A percentile compares a stretch with the other conserved stretches of the same genome.
phyloP scores from a whole-genome alignment of 495 filamentous ascomycete genomes.

The Jackrogersella multiformis region DNA sequence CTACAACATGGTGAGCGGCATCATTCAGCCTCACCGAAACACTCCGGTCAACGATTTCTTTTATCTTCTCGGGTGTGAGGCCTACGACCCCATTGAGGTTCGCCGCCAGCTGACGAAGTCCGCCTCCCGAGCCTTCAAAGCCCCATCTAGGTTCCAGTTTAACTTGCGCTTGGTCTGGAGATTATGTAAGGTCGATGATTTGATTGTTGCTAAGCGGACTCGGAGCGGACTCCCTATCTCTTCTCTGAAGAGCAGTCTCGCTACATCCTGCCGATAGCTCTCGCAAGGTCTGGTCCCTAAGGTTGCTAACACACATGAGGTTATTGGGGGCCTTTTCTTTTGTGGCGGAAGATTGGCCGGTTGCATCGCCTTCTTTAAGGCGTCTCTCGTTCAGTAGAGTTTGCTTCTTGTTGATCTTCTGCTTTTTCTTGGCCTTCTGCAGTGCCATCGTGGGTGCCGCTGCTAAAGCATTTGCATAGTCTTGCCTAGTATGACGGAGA shows the following conservation, averaged over 20 bases:
- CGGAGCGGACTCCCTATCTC: neutral
- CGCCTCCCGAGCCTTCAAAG: neutral
- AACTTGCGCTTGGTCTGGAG: neutral
- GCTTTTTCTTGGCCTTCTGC: neutral
- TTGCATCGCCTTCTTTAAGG: neutral
- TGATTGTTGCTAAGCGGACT: neutral
- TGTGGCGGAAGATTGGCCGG: neutral
- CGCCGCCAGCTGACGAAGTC: neutral
- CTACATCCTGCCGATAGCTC: neutral
- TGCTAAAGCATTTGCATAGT: neutral
- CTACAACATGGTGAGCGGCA: neutral
- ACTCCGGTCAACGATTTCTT: neutral
- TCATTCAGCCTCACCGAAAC: slow-evolving; percentile 1
- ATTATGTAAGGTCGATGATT: slow-evolving; percentile 13
- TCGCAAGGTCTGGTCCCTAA: neutral
- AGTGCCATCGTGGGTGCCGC: neutral
- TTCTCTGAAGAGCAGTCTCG: neutral
- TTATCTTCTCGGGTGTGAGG: slow-evolving; percentile 4
- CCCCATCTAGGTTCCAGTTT: neutral
- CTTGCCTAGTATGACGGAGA: neutral
- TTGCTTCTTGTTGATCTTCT: neutral
- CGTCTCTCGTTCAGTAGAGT: neutral
- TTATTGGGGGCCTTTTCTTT: neutral
- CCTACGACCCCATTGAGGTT: neutral
- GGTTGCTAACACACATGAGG: neutral